Evolutionary conservation across 306 rosid genomes (phyloP).

Genomic region (Corylus americana): DNA sequence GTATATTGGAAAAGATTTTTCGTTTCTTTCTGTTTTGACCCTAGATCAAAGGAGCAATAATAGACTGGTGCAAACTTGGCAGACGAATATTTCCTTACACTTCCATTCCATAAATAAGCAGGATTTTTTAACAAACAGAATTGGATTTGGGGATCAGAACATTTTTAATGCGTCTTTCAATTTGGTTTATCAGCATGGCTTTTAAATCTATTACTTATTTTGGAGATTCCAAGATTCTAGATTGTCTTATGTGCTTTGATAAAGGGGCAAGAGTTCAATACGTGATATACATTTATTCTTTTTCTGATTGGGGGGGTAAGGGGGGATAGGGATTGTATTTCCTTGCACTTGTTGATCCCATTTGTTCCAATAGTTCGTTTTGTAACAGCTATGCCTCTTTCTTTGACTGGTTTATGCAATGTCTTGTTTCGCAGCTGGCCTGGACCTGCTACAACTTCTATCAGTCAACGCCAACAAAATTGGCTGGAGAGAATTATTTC

Average conservation of each 20-base stretch:
- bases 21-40: neutral
- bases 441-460: conserved; percentile 99
- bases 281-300: neutral
- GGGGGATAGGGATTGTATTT: neutral
- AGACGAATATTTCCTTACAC: neutral
- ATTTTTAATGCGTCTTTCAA: neutral
- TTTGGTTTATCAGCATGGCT: neutral
- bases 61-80: neutral
- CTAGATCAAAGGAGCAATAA: neutral
- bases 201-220: neutral
- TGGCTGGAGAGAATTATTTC: conserved; percentile 97
- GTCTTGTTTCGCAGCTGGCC: conserved; percentile 72
- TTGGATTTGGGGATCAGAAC: neutral
- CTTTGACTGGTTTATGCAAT: conserved; percentile 17
- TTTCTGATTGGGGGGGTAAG: neutral
- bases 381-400: neutral
- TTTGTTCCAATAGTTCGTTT: neutral
- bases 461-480: conserved; percentile 91
- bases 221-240: neutral
- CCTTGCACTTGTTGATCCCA: conserved; percentile 2
- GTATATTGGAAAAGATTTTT: neutral
- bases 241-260: neutral
- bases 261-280: neutral
- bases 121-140: neutral
- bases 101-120: neutral